phyloP scores from a whole-genome alignment of 495 filamentous ascomycete genomes.

The Usnea hakonensis region DNA sequence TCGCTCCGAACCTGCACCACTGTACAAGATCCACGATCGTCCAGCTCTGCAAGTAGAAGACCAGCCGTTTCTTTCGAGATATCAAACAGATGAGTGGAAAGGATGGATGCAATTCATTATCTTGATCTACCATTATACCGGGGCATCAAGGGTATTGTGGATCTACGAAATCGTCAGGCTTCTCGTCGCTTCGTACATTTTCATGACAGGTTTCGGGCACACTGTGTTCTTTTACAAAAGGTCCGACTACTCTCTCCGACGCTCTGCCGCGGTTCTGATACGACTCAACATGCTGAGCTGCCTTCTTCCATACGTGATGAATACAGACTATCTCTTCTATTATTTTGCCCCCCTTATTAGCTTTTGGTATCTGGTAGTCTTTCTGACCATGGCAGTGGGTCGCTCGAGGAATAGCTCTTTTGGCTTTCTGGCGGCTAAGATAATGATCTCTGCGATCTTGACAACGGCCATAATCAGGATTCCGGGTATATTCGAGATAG shows the following conservation, averaged over 20 bases:
- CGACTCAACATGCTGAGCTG: conserved; percentile 49
- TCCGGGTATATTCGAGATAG: conserved; percentile 38
- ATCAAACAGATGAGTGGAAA: conserved; percentile 58
- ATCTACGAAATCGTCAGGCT: conserved; percentile 49
- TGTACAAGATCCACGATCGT: not conserved
- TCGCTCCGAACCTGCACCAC: conserved; percentile 18
- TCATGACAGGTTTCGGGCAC: conserved; percentile 54
- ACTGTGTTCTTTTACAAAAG: conserved; percentile 48
- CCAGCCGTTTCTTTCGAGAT: conserved; percentile 40
- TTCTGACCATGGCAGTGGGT: conserved; percentile 38
- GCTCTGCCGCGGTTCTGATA: conserved; percentile 42
- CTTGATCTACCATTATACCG: conserved; percentile 51
- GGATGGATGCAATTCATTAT: conserved; percentile 56
- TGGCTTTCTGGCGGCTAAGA: conserved; percentile 41
- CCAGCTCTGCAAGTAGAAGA: conserved; percentile 14
- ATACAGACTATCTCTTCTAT: conserved; percentile 50
- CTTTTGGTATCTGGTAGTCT: conserved; percentile 55
- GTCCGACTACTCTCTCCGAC: conserved; percentile 46
- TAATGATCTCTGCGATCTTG: conserved; percentile 38
- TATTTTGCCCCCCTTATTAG: conserved; percentile 52
- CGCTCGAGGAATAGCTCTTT: conserved; percentile 35
- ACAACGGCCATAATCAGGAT: conserved; percentile 36
- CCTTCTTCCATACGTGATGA: conserved; percentile 49
- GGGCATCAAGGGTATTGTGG: conserved; percentile 41
- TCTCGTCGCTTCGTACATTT: conserved; percentile 53